Percentiles rank a stretch among this genome's conserved stretches.
phyloP scores from a whole-genome alignment of 1,284 basidiomycete genomes.

The Ustilago hordei region DNA sequence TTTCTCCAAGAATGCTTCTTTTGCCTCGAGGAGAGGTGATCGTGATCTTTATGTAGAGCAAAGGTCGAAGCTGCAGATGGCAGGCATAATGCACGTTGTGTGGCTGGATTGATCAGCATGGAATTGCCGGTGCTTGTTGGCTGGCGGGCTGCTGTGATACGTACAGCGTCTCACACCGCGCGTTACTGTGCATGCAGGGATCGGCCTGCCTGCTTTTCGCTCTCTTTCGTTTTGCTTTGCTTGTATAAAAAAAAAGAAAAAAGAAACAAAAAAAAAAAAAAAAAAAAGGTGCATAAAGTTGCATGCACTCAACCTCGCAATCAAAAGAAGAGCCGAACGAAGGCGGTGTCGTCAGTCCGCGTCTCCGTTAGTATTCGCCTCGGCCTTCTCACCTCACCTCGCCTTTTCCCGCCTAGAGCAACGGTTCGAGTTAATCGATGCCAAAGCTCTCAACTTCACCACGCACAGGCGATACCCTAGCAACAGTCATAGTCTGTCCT shows the following conservation, averaged over 20 bases:
- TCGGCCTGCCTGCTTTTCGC: constrained; percentile 8
- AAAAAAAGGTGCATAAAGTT: neutral
- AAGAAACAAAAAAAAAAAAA: neutral
- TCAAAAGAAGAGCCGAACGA: constrained; percentile 12
- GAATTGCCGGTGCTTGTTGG: too few relatives aligned
- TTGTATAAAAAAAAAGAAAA: too few relatives aligned
- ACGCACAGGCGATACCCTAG: neutral
- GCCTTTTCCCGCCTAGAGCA: neutral
- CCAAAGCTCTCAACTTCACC: neutral
- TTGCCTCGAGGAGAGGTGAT: neutral
- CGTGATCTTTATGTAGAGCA: neutral
- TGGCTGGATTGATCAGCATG: neutral
- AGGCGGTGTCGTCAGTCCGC: constrained; percentile 13
- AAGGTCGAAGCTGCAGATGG: neutral
- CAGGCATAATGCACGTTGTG: neutral
- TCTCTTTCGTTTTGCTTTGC: neutral
- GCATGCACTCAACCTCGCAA: constrained; percentile 1
- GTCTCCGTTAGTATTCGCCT: constrained; percentile 1
- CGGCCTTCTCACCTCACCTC: neutral
- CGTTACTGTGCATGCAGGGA: constrained; percentile 9
- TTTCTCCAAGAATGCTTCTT: neutral
- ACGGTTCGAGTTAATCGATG: neutral
- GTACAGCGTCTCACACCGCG: neutral
- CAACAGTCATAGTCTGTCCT: neutral
- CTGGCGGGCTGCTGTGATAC: too few relatives aligned